A percentile compares a stretch with the other conserved stretches of the same genome.
These are phyloP conservation scores for Hibiscus mutabilis DNA, from an alignment of 345 rosid genomes.

Conservation along the genomic window DNA sequence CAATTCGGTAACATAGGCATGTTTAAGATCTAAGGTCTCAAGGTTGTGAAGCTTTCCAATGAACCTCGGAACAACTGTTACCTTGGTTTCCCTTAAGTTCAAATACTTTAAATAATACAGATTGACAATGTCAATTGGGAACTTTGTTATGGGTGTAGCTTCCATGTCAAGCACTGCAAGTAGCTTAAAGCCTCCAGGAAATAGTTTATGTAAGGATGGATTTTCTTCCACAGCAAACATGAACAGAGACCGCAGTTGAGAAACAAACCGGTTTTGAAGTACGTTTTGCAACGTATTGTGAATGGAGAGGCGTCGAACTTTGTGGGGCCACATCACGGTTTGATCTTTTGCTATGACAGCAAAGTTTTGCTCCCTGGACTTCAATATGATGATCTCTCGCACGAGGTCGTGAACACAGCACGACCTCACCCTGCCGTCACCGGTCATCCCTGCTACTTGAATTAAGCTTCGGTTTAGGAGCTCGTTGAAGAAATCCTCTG, in stretches of 20 bases:
- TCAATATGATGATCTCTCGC: constrained; percentile 26
- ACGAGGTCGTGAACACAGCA: constrained; percentile 36
- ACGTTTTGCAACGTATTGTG: constrained; percentile 15
- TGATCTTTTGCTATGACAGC: constrained; percentile 20
- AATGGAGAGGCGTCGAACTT: constrained; percentile 36
- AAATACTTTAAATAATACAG: constrained; percentile 27
- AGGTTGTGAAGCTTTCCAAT: constrained; percentile 36
- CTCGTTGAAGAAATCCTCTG: constrained; percentile 33
- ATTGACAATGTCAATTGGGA: constrained; percentile 28
- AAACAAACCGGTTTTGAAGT: constrained; percentile 12
- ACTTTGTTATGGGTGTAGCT: constrained; percentile 22
- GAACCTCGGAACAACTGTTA: constrained; percentile 25
- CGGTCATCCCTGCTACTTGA: constrained; percentile 19
- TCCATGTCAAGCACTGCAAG: constrained; percentile 33
- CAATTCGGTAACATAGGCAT: constrained; percentile 26
- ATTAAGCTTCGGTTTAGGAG: constrained; percentile 36
- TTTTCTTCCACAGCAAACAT: constrained; percentile 23
- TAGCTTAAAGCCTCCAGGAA: constrained; percentile 17
- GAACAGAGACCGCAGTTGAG: constrained; percentile 33
- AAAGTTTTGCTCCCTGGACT: constrained; percentile 35
- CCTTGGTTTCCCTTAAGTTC: constrained; percentile 30
- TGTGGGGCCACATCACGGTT: constrained; percentile 19
- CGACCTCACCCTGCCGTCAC: constrained; percentile 26
- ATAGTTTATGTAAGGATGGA: neutral
- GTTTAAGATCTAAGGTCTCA: constrained; percentile 42